phyloP scores from a whole-genome alignment of 306 rosid species.

The Albizia julibrissin region DNA sequence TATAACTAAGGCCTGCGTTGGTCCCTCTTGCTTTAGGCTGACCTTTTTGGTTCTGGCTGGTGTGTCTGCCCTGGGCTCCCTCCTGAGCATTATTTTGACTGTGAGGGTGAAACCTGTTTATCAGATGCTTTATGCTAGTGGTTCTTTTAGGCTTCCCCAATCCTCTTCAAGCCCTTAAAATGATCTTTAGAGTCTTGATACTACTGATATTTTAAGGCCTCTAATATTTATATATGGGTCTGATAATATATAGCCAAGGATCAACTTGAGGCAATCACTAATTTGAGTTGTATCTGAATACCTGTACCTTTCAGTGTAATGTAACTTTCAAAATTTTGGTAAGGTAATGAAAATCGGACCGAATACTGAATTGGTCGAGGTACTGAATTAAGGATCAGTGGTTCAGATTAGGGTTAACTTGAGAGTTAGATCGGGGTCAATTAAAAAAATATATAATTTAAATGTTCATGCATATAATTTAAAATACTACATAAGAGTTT shows the following conservation, averaged over 20 bases:
- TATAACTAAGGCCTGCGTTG: slow-evolving; percentile 51
- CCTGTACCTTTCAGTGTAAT: not conserved
- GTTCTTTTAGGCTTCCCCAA: slow-evolving; percentile 73
- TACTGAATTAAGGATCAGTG: too few relatives aligned
- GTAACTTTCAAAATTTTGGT: not conserved
- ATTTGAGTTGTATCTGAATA: not conserved
- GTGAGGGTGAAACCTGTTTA: slow-evolving; percentile 72
- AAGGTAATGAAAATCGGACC: too few relatives aligned
- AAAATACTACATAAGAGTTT: too few relatives aligned
- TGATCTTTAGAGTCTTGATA: not conserved
- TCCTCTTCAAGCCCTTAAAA: slow-evolving; percentile 33
- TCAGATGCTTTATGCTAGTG: slow-evolving; percentile 77
- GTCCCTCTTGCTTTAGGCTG: slow-evolving; percentile 72
- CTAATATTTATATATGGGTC: not conserved
- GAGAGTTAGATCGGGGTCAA: too few relatives aligned
- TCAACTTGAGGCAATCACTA: not conserved
- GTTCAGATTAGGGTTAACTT: too few relatives aligned
- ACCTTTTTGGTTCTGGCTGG: slow-evolving; percentile 67
- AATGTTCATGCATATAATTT: too few relatives aligned
- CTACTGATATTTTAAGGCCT: not conserved
- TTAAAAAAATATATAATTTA: too few relatives aligned
- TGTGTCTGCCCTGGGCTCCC: slow-evolving; percentile 56
- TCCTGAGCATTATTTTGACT: slow-evolving; percentile 57
- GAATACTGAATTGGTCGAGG: too few relatives aligned
- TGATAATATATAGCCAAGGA: not conserved